These are phyloP conservation scores for Hymenochaete sp. DNA, from an alignment of 1,284 basidiomycete species.

Conservation along the genomic window DNA sequence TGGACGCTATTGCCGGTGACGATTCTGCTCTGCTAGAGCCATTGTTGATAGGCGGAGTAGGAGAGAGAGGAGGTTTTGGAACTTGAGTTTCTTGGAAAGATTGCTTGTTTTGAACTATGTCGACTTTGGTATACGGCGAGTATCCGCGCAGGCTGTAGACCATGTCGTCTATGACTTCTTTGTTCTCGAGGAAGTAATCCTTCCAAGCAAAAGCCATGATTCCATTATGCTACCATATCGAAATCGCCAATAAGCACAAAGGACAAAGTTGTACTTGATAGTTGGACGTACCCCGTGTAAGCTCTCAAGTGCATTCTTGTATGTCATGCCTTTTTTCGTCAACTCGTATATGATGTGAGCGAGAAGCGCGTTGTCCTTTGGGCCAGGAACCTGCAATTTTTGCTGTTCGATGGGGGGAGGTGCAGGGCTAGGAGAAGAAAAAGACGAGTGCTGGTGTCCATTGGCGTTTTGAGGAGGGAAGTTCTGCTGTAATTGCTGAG, in stretches of 20 bases:
- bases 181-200: slow-evolving; percentile 64
- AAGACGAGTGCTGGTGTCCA: neutral
- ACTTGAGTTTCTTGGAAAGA: no score
- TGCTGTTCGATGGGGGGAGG: slow-evolving; percentile 5
- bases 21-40: neutral
- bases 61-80: neutral
- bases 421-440: neutral
- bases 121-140: slow-evolving; percentile 16
- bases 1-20: no score
- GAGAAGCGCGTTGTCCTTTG: slow-evolving; percentile 11
- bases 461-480: neutral
- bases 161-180: slow-evolving; percentile 43
- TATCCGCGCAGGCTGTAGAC: slow-evolving; percentile 27
- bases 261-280: slow-evolving; percentile 10
- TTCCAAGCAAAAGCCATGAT: slow-evolving; percentile 50
- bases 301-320: slow-evolving; percentile 29
- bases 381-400: slow-evolving; percentile 3
- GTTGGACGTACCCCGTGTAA: slow-evolving; percentile 34
- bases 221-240: slow-evolving; percentile 32
- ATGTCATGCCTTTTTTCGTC: slow-evolving; percentile 12
- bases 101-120: slow-evolving; percentile 6
- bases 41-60: neutral
- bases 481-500: slow-evolving; percentile 17
- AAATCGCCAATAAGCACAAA: slow-evolving; percentile 17
- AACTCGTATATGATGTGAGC: slow-evolving; percentile 15